Conservation (phyloP, 192 early-diverging fungal genomes). For the Umbelopsis sp. region DNA sequence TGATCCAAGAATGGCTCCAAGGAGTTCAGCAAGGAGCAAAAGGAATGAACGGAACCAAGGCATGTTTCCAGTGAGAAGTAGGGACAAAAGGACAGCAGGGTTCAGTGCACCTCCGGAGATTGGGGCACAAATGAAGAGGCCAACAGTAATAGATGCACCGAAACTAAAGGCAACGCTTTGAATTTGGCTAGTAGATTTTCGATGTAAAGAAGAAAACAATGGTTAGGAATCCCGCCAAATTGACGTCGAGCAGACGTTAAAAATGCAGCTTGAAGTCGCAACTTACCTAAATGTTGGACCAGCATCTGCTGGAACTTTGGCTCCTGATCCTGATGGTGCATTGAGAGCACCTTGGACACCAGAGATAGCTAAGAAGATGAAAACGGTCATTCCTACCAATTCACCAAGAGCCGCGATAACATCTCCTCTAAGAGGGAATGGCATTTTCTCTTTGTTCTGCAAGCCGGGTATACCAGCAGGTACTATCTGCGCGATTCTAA, state of each 20-base stretch:
- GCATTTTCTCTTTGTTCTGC: no score
- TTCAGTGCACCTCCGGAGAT: constrained; percentile 65
- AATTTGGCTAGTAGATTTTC: constrained; percentile 27
- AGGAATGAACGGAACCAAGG: constrained; percentile 37
- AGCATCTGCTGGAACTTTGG: neutral
- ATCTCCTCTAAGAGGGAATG: constrained; percentile 8
- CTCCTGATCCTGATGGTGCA: neutral
- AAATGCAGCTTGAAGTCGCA: no score
- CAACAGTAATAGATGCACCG: constrained; percentile 46
- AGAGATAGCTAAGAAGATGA: constrained; percentile 44
- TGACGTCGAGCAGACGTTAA: no score
- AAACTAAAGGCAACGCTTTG: constrained; percentile 45
- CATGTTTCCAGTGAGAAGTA: constrained; percentile 56
- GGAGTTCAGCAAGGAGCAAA: constrained; percentile 60
- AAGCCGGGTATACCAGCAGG: no score
- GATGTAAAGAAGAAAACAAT: no score
- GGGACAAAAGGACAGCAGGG: constrained; percentile 63
- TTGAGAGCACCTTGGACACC: constrained; percentile 36
- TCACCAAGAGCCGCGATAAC: constrained; percentile 36
- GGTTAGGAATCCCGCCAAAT: neutral
- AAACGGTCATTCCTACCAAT: constrained; percentile 45
- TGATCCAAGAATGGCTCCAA: constrained; percentile 59
- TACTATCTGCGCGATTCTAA: no score
- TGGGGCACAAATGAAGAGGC: constrained; percentile 49
- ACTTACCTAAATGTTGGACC: constrained; percentile 18